phyloP scores from a whole-genome alignment of 176 grass and related monocot species.

The Zea mays region DNA sequence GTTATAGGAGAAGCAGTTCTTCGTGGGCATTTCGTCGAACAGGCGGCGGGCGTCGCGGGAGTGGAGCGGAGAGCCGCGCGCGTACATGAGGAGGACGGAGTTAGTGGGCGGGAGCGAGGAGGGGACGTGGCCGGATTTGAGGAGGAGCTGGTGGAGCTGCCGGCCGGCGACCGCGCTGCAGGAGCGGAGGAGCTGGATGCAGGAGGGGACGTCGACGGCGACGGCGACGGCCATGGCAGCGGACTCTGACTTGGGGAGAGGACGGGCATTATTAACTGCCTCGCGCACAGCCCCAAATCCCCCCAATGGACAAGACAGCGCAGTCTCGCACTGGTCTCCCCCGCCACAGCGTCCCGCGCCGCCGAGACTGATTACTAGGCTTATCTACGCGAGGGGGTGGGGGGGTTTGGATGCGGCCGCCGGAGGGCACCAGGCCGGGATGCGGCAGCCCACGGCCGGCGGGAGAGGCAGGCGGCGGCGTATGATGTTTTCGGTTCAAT shows the following conservation, averaged over 20 bases:
- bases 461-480: no score
- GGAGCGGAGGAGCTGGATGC: conserved; percentile 53
- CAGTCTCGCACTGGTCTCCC: neutral
- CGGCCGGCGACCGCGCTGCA: conserved; percentile 40
- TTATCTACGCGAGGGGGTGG: no score
- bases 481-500: no score
- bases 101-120: conserved; percentile 50
- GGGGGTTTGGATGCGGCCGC: no score
- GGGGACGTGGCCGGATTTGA: conserved; percentile 59
- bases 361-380: no score
- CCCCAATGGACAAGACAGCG: neutral
- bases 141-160: conserved; percentile 66
- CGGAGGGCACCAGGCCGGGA: no score
- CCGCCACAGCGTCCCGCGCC: neutral
- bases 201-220: conserved; percentile 37
- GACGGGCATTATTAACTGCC: neutral
- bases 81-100: conserved; percentile 67
- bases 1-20: conserved; percentile 65
- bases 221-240: conserved; percentile 18
- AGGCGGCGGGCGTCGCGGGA: conserved; percentile 30
- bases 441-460: no score
- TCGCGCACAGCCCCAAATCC: neutral
- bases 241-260: neutral
- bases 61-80: conserved; percentile 14
- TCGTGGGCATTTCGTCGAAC: conserved; percentile 61